Evolutionary conservation across 129 eudicot species (phyloP).

Genomic region (Logfia minima): DNA sequence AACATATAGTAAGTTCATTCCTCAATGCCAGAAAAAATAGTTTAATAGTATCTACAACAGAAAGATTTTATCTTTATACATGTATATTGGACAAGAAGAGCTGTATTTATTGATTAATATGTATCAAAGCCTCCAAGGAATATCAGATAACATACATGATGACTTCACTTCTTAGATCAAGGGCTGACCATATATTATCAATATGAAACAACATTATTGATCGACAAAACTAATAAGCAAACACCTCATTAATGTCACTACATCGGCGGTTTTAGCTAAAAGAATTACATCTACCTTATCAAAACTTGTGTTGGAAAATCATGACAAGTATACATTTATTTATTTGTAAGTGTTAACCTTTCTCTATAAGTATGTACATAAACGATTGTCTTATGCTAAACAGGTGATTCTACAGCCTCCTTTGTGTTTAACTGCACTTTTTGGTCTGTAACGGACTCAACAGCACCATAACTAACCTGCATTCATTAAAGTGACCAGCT

Average conservation of each 20-base stretch:
- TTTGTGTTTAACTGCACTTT: slow-evolving; percentile 33
- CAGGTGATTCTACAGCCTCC: slow-evolving; percentile 32
- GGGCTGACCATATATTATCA: not conserved
- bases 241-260: slow-evolving; percentile 16
- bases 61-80: no score
- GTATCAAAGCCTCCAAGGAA: no score
- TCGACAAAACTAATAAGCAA: slow-evolving; percentile 24
- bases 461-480: slow-evolving; percentile 56
- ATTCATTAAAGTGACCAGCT: slow-evolving; percentile 5
- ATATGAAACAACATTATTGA: not conserved
- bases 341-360: slow-evolving; percentile 14
- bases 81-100: no score
- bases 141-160: not conserved
- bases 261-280: slow-evolving; percentile 14
- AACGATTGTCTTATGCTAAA: slow-evolving; percentile 11
- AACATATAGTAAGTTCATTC: no score
- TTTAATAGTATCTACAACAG: no score
- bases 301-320: slow-evolving; percentile 36
- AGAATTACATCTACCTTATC: slow-evolving; percentile 24
- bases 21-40: no score
- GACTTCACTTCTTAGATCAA: not conserved
- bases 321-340: not conserved
- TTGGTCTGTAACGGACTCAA: slow-evolving; percentile 39
- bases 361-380: slow-evolving; percentile 38
- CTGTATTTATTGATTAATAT: no score